phyloP scores from a whole-genome alignment of 176 grass and related monocot genomes.

The Carex myosuroides region DNA sequence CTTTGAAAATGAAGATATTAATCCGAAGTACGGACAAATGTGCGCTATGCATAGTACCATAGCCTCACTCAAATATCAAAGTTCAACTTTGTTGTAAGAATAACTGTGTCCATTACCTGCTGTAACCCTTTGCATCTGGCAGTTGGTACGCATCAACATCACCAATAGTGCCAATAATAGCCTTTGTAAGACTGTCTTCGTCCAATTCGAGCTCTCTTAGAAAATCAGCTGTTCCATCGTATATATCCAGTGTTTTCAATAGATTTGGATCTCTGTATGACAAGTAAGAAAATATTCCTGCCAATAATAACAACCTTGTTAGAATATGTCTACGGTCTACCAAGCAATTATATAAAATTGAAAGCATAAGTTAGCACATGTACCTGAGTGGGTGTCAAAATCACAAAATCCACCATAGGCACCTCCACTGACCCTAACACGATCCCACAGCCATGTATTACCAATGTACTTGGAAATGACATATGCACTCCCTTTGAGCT shows the following conservation, averaged over 20 bases:
- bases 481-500: conserved; percentile 87
- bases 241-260: conserved; percentile 86
- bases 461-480: conserved; percentile 95
- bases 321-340: conserved; percentile 24
- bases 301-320: conserved; percentile 12
- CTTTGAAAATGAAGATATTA: no score
- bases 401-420: conserved; percentile 98
- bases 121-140: conserved; percentile 99
- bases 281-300: conserved; percentile 97
- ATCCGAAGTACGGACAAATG: no score
- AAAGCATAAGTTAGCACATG: neutral
- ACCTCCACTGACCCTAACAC: conserved; percentile 92
- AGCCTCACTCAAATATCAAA: no score
- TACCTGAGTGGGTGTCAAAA: conserved; percentile 98
- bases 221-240: conserved; percentile 88
- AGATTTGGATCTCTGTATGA: conserved; percentile 98
- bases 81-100: neutral
- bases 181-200: conserved; percentile 76
- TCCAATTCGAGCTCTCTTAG: conserved; percentile 82
- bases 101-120: conserved; percentile 45
- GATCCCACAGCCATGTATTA: conserved; percentile 95
- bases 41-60: no score
- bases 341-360: conserved; percentile 7
- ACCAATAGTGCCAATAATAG: conserved; percentile 97
- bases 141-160: conserved; percentile 91